A percentile compares a stretch with the other conserved stretches of the same genome.
Conservation (phyloP, 805 yeast genomes). For the Candida takata region DNA sequence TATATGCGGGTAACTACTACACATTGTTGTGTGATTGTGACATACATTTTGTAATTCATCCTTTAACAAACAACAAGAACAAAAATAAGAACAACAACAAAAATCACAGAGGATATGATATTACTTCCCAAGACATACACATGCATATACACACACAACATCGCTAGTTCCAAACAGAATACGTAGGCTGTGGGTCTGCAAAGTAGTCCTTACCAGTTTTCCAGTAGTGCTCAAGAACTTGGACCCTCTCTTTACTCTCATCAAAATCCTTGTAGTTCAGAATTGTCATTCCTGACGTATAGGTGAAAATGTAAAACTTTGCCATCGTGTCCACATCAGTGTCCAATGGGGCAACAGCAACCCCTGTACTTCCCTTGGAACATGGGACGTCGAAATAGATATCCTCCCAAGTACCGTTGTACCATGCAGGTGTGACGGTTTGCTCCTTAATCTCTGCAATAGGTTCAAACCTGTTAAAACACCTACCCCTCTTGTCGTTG, state of each 20-base stretch:
- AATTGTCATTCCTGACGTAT: background rate
- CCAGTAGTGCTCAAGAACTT: constrained; percentile 1
- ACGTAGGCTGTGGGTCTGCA: no score
- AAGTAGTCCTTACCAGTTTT: background rate
- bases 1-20: no score
- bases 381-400: background rate
- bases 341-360: background rate
- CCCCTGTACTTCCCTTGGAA: background rate
- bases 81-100: no score
- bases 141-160: no score
- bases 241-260: background rate
- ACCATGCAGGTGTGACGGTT: background rate
- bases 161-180: no score
- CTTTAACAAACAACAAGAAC: no score
- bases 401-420: background rate
- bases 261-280: background rate
- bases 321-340: constrained; percentile 1
- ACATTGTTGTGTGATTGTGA: no score
- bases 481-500: no score
- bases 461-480: no score
- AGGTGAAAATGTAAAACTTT: constrained; percentile 1
- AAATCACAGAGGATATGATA: no score
- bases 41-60: no score
- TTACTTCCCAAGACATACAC: no score
- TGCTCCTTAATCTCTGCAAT: background rate